Evolutionary conservation across 352 stramenopile species (phyloP).

Genomic region (Phytophthora capsici): DNA sequence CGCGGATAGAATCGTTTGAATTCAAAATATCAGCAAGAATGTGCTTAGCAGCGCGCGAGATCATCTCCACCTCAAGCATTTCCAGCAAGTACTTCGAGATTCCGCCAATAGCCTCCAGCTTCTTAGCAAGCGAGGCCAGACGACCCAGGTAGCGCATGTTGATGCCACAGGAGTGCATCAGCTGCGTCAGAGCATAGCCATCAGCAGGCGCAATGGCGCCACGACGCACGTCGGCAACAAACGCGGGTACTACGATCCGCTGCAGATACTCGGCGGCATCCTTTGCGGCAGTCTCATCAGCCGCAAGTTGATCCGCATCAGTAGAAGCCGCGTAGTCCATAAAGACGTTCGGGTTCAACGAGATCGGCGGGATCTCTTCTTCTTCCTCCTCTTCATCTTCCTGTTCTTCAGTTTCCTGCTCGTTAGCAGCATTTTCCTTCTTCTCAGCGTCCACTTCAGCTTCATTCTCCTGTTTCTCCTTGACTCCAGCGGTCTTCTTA

Average conservation of each 20-base stretch:
- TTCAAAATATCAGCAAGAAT: constrained; percentile 77
- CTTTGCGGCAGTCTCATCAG: constrained; percentile 75
- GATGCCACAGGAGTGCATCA: constrained; percentile 95
- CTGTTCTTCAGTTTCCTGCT: constrained; percentile 40
- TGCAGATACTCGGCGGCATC: constrained; percentile 87
- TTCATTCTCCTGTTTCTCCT: constrained; percentile 27
- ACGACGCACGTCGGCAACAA: constrained; percentile 85
- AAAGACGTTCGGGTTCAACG: constrained; percentile 90
- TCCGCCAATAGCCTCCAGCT: constrained; percentile 85
- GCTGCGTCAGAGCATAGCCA: constrained; percentile 91
- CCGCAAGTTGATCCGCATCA: constrained; percentile 63
- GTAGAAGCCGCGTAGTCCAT: constrained; percentile 88
- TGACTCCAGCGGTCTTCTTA: constrained; percentile 49
- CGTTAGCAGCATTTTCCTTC: constrained; percentile 27
- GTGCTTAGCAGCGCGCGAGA: constrained; percentile 92
- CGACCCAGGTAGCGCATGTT: constrained; percentile 97
- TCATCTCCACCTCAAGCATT: constrained; percentile 96
- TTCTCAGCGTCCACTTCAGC: constrained; percentile 26
- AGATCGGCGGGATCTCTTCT: constrained; percentile 62
- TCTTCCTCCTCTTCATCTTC: constrained; percentile 62
- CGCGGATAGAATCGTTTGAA: constrained; percentile 60
- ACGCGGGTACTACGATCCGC: constrained; percentile 85
- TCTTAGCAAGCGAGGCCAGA: constrained; percentile 88
- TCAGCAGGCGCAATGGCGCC: constrained; percentile 87
- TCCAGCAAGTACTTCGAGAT: constrained; percentile 95